Evolutionary conservation across 83 land plant genomes (phyloP).

Genomic region (Thuja plicata): DNA sequence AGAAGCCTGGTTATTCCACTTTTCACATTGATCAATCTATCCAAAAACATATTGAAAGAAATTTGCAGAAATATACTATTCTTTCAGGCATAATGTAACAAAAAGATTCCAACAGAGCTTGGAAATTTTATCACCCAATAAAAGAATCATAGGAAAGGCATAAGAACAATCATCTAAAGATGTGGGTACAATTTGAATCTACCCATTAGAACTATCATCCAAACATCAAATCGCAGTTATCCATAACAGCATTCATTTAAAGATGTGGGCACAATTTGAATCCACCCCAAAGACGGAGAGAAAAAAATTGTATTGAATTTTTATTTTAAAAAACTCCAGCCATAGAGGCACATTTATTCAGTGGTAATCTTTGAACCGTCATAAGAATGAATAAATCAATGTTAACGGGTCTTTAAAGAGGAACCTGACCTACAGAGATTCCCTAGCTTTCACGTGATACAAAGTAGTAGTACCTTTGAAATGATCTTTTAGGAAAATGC

Average conservation of each 20-base stretch:
- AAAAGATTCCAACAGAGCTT: not conserved
- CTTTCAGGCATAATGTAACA: not conserved
- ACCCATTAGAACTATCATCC: not conserved
- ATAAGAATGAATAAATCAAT: no score
- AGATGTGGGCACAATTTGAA: not conserved
- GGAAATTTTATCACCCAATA: not conserved
- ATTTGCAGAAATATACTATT: not conserved
- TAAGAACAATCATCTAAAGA: no score
- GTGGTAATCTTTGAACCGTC: not conserved
- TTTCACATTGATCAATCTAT: not conserved
- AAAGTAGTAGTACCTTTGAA: no score
- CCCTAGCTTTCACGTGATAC: no score
- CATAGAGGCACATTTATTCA: not conserved
- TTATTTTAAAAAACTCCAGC: not conserved
- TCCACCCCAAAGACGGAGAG: not conserved
- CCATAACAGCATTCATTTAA: not conserved
- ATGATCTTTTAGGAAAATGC: no score
- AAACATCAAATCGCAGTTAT: not conserved
- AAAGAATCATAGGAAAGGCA: not conserved
- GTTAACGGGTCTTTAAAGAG: no score
- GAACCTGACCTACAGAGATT: no score
- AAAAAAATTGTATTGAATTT: no score
- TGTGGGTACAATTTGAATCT: no score
- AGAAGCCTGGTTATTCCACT: not conserved
- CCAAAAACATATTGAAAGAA: not conserved